Evolutionary conservation across 1,284 basidiomycete genomes (phyloP), one percentile per base, ranked within the genome.

Genomic region (Fomitopsis pinicola): DNA sequence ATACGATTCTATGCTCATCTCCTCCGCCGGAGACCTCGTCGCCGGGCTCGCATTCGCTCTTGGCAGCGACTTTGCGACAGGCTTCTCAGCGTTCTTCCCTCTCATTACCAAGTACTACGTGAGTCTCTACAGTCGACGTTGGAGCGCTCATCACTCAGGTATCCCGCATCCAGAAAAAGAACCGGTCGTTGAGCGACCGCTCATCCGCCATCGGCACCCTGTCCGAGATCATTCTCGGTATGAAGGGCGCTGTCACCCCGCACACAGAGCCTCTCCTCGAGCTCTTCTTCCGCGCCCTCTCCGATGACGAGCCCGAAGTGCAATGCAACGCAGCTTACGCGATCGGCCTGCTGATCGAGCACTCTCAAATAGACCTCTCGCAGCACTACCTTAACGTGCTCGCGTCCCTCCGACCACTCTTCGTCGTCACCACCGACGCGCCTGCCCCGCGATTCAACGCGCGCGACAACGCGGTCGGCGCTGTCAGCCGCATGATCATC

Each of bases 241-340:
- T 99, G 83, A 95, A 97, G 80, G 76, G 75, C 55, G 88, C 91
- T 35, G 85, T 98, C 66, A 97, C 95, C 0, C 88, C 91, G 15
- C 93, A 87, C 72, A 98, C 97, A 2, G 84, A 92, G 68, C 84
- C 85, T n/a, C 80, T 97, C 17, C 82, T 95, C 61, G 86, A 92
- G 63, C 83, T 97, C 62, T 91, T 97, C 78, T 89, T 91, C 73
- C 83, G 82, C 62, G 95, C 93, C 9, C 83, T 99, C 35, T 76
- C 84, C 63, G 97, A 99, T 72, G 80, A 84, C 42, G 97, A 98
- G 60, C 79, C 90, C 9, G 95, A 98, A 74, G 96, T 99, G 5
- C 88, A 94, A 69, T 96, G 94, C 76, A 99, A 99, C 71, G 95
- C 96, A 38, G 95, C 95, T 10, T 99, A 98, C 72, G 96, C 95